Base-by-base conservation (phyloP, 2,329 filamentous ascomycete genomes). In the Grosmannia penicillata region DNA sequence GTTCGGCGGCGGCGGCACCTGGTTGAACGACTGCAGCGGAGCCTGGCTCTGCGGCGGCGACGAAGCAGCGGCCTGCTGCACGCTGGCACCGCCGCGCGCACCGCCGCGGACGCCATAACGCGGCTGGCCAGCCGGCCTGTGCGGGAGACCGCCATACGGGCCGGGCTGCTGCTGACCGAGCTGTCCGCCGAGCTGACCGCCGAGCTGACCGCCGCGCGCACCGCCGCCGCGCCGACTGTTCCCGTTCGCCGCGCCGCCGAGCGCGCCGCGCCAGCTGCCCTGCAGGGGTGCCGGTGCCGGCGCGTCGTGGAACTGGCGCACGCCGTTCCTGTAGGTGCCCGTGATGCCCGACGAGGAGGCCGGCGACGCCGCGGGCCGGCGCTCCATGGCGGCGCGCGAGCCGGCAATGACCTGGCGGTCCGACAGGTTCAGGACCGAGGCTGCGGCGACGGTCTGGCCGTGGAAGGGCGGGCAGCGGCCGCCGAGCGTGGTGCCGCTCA, bases 401-500 rank as follows among this genome's bases (percentile, higher is more conserved):
- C 71, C 70, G 43, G 75, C 78, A 30, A 93, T 66, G 17, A 94
- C 71, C 60, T 98, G 91, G 49, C 73, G 79, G 52, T 87, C 68
- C 2, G 78, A 79, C 40, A 93, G 65, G 59, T 98, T 98, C 25
- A 98, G 70, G 3, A 96, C 86, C 1, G 83, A 82, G n/a, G 82
- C 81, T 7, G 80, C 74, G 2, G 85, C 75, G 4, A 98, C 86
- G 0, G 91, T 95, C 55, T 91, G 87, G 37, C 91, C 91, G 26
- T 89, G 77, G 75, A 98, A 98, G 27, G 84, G 78, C 21, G 86
- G 85, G 54, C 89, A 94, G 42, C 91, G 79, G 40, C 87, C 86
- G 42, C 84, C 82, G 14, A 98, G 70, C 1, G 83, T 91, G 2
- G 87, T 95, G 45, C 91, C 91, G 53, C 86, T 93, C 87, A 98